These are phyloP conservation scores for Sarocladium oryzae DNA, from an alignment of 2,329 filamentous ascomycete genomes.

Conservation along the genomic window DNA sequence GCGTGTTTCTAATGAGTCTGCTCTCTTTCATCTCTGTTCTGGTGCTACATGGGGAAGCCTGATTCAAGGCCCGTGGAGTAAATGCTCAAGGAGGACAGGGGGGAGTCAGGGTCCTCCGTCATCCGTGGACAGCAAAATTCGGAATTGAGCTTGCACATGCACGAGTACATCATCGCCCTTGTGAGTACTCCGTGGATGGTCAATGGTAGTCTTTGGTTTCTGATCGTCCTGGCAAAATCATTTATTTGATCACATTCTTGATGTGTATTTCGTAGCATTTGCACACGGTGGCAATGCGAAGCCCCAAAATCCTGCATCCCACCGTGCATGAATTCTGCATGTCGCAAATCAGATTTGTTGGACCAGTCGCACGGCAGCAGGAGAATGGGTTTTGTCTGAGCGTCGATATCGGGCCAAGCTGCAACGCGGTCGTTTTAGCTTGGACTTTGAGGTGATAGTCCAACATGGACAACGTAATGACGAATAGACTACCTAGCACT, in stretches of 20 bases:
- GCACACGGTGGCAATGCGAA: not conserved
- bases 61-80: not conserved
- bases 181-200: no score
- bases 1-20: not conserved
- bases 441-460: no score
- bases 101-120: no score
- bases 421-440: no score
- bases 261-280: not conserved
- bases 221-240: no score
- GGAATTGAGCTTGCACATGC: no score
- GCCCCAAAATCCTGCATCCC: constrained; percentile 2
- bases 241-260: not conserved
- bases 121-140: no score
- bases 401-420: no score
- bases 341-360: not conserved
- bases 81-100: not conserved
- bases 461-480: no score
- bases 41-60: not conserved
- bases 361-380: not conserved
- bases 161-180: no score
- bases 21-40: not conserved
- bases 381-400: not conserved
- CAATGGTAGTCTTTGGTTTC: no score
- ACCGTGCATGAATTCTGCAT: constrained; percentile 8
- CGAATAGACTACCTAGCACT: no score